Conservation (phyloP, 139 green algal genomes). For the Haematococcus lacustris region DNA sequence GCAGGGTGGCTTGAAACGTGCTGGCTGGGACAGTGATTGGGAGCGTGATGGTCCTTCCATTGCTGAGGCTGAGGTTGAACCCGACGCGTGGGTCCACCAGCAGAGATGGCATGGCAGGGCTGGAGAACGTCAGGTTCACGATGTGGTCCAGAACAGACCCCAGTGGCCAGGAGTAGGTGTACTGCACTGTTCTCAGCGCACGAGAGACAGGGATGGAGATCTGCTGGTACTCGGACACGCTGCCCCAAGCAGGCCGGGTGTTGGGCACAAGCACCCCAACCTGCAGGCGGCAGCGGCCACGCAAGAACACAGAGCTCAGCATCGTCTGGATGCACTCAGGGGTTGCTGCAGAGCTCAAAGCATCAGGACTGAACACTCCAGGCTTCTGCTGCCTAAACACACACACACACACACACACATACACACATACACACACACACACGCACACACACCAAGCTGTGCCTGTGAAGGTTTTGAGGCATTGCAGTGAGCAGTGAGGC, state of each 20-base stretch:
- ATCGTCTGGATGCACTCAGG: background rate
- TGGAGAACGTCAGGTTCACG: background rate
- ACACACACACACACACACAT: background rate
- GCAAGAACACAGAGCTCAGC: background rate
- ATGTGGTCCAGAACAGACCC: background rate
- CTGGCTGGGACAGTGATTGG: too few species aligned
- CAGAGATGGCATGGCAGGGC: background rate
- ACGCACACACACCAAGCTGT: constrained; percentile 3
- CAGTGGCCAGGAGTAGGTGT: constrained; percentile 1
- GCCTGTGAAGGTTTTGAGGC: too few species aligned
- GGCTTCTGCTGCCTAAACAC: background rate
- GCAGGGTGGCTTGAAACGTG: too few species aligned
- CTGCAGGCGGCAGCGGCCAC: background rate
- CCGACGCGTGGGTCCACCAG: background rate
- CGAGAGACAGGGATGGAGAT: background rate
- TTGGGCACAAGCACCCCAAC: background rate
- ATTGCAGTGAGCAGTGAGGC: too few species aligned
- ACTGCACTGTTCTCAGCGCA: background rate
- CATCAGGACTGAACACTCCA: background rate
- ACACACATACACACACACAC: background rate
- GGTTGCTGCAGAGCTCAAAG: background rate
- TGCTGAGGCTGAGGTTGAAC: too few species aligned
- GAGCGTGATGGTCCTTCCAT: too few species aligned
- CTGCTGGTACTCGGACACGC: background rate
- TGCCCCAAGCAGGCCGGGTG: background rate